Evolutionary conservation across 306 rosid genomes (phyloP).

Genomic region (Sechiopsis laciniata): DNA sequence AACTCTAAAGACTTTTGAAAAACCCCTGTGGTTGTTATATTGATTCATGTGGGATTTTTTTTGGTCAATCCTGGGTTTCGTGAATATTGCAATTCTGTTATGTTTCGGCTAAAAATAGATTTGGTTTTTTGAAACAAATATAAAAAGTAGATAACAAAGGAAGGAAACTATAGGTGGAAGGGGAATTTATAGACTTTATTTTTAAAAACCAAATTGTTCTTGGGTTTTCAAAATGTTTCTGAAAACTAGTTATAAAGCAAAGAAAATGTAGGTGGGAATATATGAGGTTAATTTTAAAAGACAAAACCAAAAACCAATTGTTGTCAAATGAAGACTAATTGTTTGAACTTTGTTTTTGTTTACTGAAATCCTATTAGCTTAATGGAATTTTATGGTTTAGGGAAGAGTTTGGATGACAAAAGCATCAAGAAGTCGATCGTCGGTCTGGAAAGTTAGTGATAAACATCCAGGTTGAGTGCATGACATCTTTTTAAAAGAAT

Average conservation of each 20-base stretch:
- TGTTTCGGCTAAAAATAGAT: neutral
- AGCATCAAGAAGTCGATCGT: conserved; percentile 74
- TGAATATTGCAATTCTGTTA: neutral
- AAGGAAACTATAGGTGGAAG: no score
- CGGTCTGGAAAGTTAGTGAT: conserved; percentile 84
- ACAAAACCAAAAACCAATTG: neutral
- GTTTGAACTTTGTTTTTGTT: neutral
- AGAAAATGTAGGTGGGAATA: neutral
- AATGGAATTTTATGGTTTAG: conserved; percentile 29
- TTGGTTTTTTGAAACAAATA: no score
- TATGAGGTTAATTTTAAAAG: neutral
- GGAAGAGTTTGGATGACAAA: conserved; percentile 82
- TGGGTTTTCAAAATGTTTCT: neutral
- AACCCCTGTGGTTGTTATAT: neutral
- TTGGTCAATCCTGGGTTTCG: neutral
- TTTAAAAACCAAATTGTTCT: no score
- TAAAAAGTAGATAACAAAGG: no score
- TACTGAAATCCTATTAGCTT: neutral
- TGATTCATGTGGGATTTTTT: neutral
- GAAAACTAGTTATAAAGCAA: neutral
- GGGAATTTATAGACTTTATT: no score
- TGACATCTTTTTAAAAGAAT: neutral
- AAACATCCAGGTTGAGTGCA: conserved; percentile 74
- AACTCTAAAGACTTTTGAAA: neutral
- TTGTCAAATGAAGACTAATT: neutral